A percentile compares a stretch with the other conserved stretches of the same genome.
phyloP scores from a whole-genome alignment of 1,284 basidiomycete species.

The Cryptococcus depauperatus region DNA sequence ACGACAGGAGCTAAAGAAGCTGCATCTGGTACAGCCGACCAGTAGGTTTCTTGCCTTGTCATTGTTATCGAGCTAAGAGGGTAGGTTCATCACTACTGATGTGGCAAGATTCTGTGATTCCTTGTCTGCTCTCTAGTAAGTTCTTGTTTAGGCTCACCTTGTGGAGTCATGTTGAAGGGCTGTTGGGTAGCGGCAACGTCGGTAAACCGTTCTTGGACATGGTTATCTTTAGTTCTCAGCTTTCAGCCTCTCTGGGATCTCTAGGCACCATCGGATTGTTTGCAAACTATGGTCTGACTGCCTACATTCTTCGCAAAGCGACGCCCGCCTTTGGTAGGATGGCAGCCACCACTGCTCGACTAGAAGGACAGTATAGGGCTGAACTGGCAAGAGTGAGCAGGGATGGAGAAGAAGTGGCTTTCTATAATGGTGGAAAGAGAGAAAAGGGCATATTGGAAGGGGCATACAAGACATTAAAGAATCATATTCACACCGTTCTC shows the following conservation, averaged over 20 bases:
- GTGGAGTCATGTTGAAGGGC: too few relatives aligned
- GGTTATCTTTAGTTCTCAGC: conserved; percentile 85
- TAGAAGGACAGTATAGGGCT: conserved; percentile 78
- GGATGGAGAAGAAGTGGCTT: conserved; percentile 93
- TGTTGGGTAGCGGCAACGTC: conserved; percentile 55
- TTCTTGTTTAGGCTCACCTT: conserved; percentile 11
- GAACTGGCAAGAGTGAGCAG: conserved; percentile 81
- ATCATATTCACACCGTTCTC: conserved; percentile 86
- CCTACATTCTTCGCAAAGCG: conserved; percentile 69
- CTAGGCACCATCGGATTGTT: conserved; percentile 67
- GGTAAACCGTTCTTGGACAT: conserved; percentile 88
- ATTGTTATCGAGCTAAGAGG: conserved; percentile 26
- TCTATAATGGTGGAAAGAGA: conserved; percentile 81
- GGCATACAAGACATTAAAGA: conserved; percentile 72
- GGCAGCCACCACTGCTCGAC: conserved; percentile 76
- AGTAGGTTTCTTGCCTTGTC: too few relatives aligned
- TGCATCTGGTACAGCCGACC: conserved; percentile 64
- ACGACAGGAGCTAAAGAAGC: conserved; percentile 45
- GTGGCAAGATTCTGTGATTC: conserved; percentile 84
- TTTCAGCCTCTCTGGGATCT: conserved; percentile 74
- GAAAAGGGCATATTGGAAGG: conserved; percentile 75
- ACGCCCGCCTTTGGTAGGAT: conserved; percentile 92
- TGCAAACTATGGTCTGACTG: conserved; percentile 77
- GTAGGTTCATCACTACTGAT: conserved; percentile 78
- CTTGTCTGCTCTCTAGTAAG: conserved; percentile 79